Evolutionary conservation across 306 rosid species (phyloP).

Genomic region (Quercus rubra): DNA sequence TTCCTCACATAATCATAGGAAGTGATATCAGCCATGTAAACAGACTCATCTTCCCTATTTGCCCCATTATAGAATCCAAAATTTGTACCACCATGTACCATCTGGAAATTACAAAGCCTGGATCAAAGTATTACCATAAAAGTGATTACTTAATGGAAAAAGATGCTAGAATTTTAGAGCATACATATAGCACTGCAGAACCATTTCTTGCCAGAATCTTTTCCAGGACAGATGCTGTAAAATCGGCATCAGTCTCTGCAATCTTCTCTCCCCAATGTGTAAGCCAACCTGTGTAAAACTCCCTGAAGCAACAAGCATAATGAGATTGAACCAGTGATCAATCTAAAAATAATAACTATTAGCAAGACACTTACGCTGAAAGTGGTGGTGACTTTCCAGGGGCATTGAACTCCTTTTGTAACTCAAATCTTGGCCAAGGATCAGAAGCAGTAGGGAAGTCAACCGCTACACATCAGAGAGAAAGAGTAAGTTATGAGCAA

Average conservation of each 20-base stretch:
- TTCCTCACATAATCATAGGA: slow-evolving; percentile 87
- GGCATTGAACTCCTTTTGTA: slow-evolving; percentile 90
- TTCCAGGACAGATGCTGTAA: slow-evolving; percentile 66
- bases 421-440: slow-evolving; percentile 85
- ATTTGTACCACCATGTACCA: slow-evolving; percentile 97
- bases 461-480: slow-evolving; percentile 57
- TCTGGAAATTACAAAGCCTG: slow-evolving; percentile 44
- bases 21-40: slow-evolving; percentile 84
- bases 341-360: slow-evolving; percentile 16
- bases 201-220: slow-evolving; percentile 76
- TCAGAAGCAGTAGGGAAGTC: slow-evolving; percentile 80
- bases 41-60: slow-evolving; percentile 54
- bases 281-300: slow-evolving; percentile 97
- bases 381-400: slow-evolving; percentile 94
- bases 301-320: slow-evolving; percentile 53
- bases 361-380: slow-evolving; percentile 61
- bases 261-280: slow-evolving; percentile 92
- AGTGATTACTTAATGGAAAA: slow-evolving; percentile 11
- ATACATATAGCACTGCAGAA: slow-evolving; percentile 83
- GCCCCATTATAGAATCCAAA: slow-evolving; percentile 95
- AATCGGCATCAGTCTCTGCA: slow-evolving; percentile 66
- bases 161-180: slow-evolving; percentile 21
- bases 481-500: slow-evolving; percentile 18
- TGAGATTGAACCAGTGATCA: slow-evolving; percentile 27
- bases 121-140: slow-evolving; percentile 18